A percentile compares a stretch with the other conserved stretches of the same genome.
These are phyloP conservation scores for Acmispon strigosus DNA, from an alignment of 306 rosid species.

Conservation along the genomic window DNA sequence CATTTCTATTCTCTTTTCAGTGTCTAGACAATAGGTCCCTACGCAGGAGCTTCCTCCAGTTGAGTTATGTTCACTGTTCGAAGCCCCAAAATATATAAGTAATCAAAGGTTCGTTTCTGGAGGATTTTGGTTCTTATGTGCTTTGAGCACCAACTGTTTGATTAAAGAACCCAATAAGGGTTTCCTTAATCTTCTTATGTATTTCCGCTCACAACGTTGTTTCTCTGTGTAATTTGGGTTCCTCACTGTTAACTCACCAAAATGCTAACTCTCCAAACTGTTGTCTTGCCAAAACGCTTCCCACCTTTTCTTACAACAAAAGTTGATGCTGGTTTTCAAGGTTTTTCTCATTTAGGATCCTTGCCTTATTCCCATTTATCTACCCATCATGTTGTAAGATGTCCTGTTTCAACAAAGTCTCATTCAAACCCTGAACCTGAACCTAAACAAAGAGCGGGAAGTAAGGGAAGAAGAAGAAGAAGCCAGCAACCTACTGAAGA, in stretches of 20 bases:
- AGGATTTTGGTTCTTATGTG: neutral
- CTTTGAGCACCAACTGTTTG: slow-evolving; percentile 27
- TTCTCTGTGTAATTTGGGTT: neutral
- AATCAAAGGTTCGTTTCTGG: neutral
- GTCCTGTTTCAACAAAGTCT: slow-evolving; percentile 35
- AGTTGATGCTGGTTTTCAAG: neutral
- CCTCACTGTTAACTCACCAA: neutral
- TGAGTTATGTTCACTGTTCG: neutral
- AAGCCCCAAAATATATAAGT: neutral
- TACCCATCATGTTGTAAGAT: slow-evolving; percentile 19
- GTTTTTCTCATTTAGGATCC: neutral
- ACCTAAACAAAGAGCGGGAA: slow-evolving; percentile 17
- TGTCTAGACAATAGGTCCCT: neutral
- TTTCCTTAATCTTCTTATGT: neutral
- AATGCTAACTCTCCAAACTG: slow-evolving; percentile 36
- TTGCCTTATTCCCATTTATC: slow-evolving; percentile 24
- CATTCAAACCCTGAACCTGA: slow-evolving; percentile 37
- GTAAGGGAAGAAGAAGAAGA: neutral
- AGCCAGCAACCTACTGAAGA: slow-evolving; percentile 10
- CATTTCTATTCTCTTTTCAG: neutral
- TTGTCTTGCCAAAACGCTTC: slow-evolving; percentile 20
- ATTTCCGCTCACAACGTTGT: slow-evolving; percentile 1
- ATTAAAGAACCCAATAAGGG: neutral
- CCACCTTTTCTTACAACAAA: slow-evolving; percentile 18
- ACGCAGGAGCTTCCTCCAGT: neutral